Evolutionary conservation across 805 yeast genomes (phyloP), one percentile per base, ranked within the genome.

Genomic region (Ogataea pilisensis): DNA sequence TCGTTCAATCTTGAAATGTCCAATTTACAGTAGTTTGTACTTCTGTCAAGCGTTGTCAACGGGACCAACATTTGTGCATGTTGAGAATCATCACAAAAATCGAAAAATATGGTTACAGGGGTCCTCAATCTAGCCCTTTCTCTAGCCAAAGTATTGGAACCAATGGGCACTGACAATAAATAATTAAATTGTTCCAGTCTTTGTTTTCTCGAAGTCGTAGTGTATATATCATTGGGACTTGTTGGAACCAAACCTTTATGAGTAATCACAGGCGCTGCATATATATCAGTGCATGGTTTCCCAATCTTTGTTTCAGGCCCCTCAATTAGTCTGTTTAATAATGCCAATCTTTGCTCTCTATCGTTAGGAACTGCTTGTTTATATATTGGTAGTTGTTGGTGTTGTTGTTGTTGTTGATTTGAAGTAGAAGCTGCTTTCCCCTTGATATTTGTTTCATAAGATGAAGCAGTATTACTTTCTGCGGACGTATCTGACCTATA

Each of bases 81-180:
- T 31, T 55, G 53, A 11, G 43, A 30, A 36, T 71, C 66, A 37
- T 69, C 66, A 48, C 86, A 80, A 16, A 76, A 73, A 17, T 72
- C 76, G 41, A 63, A 60, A 50, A 76, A 79, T 4, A 77, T 75
- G 28, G 58, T 57, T 14, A 53, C 51, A 2, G 57, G 45, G 0
- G 80, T 70, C 22, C 67, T 65, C 14, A 61, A 37, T 36, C 60
- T 53, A 0, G 71, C 64, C 35, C 72, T 61, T 32, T 71, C 68
- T 24, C 63, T 61, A 2, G 69, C 61, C 21, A 79, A 57, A 3
- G 46, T 49, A 16, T 59, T 61, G n/a, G 64, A 63, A 2, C 80
- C 68, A 1, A 73, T 62, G 5, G 55, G 56, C 1, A 39, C 42
- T 3, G 45, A 31, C 3, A 64, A 47, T 18, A 64, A 40, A 27